Evolutionary conservation across 768 basidiomycete species (phyloP).

Genomic region (Sistotremastrum niveocremeum): DNA sequence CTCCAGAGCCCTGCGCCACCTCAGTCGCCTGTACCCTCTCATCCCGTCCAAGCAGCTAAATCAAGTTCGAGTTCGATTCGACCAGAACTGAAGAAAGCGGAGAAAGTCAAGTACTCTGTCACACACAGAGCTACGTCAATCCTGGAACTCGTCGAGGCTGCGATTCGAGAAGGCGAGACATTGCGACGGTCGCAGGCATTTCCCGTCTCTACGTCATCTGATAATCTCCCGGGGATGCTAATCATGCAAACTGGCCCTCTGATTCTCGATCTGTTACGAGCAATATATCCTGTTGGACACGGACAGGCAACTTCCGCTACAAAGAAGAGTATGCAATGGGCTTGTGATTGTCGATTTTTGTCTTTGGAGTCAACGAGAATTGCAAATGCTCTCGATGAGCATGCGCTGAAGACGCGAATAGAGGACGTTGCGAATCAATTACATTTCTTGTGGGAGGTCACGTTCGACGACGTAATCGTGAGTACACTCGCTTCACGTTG

Average conservation of each 20-base stretch:
- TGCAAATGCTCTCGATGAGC: constrained; percentile 11
- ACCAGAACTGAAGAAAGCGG: constrained; percentile 11
- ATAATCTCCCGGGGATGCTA: constrained; percentile 33
- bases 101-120: constrained; percentile 48
- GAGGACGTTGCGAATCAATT: constrained; percentile 38
- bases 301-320: constrained; percentile 20
- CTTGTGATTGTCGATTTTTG: constrained; percentile 72
- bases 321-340: constrained; percentile 49
- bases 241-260: constrained; percentile 50
- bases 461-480: constrained; percentile 61
- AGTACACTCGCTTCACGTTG: constrained; percentile 14
- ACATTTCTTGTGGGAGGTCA: constrained; percentile 45
- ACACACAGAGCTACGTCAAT: constrained; percentile 43
- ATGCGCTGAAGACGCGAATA: constrained; percentile 30
- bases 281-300: constrained; percentile 59
- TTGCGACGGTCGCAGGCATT: constrained; percentile 47
- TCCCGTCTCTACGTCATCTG: constrained; percentile 17
- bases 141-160: constrained; percentile 41
- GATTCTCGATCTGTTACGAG: constrained; percentile 66
- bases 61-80: background rate
- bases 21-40: constrained; percentile 9
- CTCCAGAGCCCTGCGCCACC: constrained; percentile 10
- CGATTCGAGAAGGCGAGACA: constrained; percentile 53
- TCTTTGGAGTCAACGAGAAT: constrained; percentile 36
- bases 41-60: constrained; percentile 7